A percentile compares a stretch with the other conserved stretches of the same genome.
These are phyloP conservation scores for Aspergillus cejpii DNA, from an alignment of 2,329 filamentous ascomycete species.

Conservation along the genomic window DNA sequence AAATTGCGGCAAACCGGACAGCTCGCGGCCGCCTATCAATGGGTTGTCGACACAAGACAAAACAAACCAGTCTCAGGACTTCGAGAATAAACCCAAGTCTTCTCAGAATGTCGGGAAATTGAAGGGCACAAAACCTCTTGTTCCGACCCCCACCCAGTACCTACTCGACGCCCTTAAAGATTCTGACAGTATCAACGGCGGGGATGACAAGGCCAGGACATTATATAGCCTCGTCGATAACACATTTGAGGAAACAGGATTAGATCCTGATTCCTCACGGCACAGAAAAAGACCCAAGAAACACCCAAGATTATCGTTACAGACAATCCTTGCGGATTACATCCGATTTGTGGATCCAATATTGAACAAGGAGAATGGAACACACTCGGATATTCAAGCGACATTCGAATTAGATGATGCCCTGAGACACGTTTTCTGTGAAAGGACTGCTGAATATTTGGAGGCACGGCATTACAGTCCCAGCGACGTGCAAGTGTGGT, in stretches of 20 bases:
- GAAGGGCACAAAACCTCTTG: not conserved
- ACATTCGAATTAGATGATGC: constrained; percentile 20
- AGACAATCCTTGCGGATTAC: constrained; percentile 37
- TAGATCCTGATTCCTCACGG: constrained; percentile 1
- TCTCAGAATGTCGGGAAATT: not conserved
- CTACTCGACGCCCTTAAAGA: constrained; percentile 27
- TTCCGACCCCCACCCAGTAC: constrained; percentile 27
- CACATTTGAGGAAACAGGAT: not conserved
- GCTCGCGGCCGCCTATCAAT: not conserved
- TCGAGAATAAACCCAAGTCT: not conserved
- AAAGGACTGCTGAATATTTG: constrained; percentile 26
- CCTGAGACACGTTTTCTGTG: constrained; percentile 31
- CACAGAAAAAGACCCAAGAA: constrained; percentile 6
- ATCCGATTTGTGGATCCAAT: constrained; percentile 31
- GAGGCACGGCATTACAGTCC: constrained; percentile 28
- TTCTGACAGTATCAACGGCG: constrained; percentile 11
- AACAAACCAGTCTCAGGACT: not conserved
- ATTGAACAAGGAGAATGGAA: constrained; percentile 9
- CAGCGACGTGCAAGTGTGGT: constrained; percentile 41
- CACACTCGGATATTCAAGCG: not conserved
- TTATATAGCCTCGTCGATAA: not conserved
- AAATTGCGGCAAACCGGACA: not conserved
- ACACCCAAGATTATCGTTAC: constrained; percentile 22
- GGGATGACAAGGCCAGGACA: constrained; percentile 5
- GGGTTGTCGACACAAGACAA: not conserved